A percentile compares a stretch with the other conserved stretches of the same genome.
Evolutionary conservation across 768 basidiomycete genomes (phyloP).

Genomic region (Lactarius sp.): DNA sequence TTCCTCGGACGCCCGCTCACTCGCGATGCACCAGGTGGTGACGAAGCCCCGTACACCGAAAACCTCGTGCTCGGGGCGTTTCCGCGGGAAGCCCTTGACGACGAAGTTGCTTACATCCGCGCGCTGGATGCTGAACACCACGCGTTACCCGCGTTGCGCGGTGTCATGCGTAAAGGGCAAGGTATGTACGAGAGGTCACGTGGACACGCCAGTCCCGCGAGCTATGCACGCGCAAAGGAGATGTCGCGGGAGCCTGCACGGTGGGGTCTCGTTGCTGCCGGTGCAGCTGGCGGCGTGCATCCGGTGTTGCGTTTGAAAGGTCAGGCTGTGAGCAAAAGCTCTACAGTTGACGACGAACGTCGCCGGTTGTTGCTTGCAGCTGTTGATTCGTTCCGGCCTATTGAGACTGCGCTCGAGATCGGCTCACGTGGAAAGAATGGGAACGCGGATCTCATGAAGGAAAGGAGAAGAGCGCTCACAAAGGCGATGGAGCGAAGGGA

Average conservation of each 20-base stretch:
- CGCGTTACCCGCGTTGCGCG: slow-evolving; percentile 58
- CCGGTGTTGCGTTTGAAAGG: slow-evolving; percentile 51
- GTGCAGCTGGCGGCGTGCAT: slow-evolving; percentile 50
- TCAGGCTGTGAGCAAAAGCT: slow-evolving; percentile 32
- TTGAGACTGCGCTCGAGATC: slow-evolving; percentile 89
- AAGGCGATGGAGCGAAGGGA: slow-evolving; percentile 54
- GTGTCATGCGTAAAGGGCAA: slow-evolving; percentile 87
- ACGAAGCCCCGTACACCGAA: slow-evolving; percentile 58
- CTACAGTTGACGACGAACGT: slow-evolving; percentile 45
- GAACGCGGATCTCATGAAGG: slow-evolving; percentile 79
- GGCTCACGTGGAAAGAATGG: slow-evolving; percentile 61
- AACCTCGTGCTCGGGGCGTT: slow-evolving; percentile 78
- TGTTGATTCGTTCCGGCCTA: slow-evolving; percentile 79
- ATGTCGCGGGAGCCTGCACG: slow-evolving; percentile 63
- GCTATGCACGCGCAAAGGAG: slow-evolving; percentile 86
- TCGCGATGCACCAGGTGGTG: slow-evolving; percentile 44
- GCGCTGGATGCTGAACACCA: slow-evolving; percentile 60
- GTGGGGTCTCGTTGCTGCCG: slow-evolving; percentile 64
- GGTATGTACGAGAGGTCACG: slow-evolving; percentile 92
- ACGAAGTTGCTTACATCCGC: slow-evolving; percentile 76
- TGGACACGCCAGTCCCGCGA: slow-evolving; percentile 80
- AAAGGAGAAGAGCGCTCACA: slow-evolving; percentile 69
- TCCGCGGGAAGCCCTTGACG: slow-evolving; percentile 71
- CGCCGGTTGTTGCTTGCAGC: slow-evolving; percentile 62
- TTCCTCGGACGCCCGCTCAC: slow-evolving; percentile 81